A percentile compares a stretch with the other conserved stretches of the same genome.
phyloP scores from a whole-genome alignment of 169 alveolate species.

The Eimeria acervulina region DNA sequence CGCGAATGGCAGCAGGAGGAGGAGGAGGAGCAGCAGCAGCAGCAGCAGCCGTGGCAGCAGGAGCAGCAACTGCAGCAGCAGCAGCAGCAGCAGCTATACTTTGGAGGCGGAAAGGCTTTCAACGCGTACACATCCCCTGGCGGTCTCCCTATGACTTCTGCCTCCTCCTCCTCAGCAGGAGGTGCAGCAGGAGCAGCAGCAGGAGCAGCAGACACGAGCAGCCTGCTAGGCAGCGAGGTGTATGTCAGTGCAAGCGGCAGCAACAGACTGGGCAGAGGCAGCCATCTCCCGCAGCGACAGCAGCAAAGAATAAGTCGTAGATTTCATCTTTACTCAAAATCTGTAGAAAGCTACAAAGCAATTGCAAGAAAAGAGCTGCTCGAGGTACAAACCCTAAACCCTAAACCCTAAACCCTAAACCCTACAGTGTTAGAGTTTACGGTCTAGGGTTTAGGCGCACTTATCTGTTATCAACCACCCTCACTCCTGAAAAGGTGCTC shows the following conservation, averaged over 20 bases:
- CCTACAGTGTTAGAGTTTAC: neutral
- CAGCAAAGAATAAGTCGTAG: neutral
- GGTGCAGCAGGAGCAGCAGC: neutral
- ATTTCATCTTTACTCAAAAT: neutral
- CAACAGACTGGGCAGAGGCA: conserved; percentile 33
- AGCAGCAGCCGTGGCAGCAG: neutral
- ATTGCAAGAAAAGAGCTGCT: neutral
- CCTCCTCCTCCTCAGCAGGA: neutral
- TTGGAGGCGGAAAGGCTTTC: neutral
- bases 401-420: no score
- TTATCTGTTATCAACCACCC: no score
- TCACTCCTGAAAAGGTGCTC: no score
- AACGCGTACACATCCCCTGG: neutral
- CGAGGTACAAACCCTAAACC: no score
- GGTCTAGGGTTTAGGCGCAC: no score
- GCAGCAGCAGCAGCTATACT: neutral
- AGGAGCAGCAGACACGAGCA: conserved; percentile 2
- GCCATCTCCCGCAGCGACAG: neutral
- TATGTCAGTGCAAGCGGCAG: neutral
- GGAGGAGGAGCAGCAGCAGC: conserved; percentile 17
- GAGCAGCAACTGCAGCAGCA: neutral
- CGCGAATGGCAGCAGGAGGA: neutral
- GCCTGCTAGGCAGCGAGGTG: conserved; percentile 16
- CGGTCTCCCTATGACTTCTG: neutral
- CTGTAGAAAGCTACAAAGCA: conserved; percentile 15